These are phyloP conservation scores for Sporothrix inflata DNA, from an alignment of 2,329 filamentous ascomycete species.

Conservation along the genomic window DNA sequence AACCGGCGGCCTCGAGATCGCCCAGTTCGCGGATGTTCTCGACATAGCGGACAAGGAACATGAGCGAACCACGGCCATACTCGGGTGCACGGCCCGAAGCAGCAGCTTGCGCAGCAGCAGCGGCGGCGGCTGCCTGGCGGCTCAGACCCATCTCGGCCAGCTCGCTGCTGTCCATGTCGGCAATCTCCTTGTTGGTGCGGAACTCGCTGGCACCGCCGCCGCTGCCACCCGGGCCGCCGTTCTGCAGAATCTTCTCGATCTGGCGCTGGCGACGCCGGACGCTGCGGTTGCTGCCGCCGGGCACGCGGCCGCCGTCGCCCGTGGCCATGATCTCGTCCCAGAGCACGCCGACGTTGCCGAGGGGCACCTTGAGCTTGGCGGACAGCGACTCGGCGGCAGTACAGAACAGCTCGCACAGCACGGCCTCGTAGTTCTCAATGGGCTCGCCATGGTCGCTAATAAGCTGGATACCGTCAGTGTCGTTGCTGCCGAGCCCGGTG, in stretches of 20 bases:
- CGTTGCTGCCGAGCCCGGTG: conserved; percentile 34
- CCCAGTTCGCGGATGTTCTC: conserved; percentile 61
- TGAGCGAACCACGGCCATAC: conserved; percentile 73
- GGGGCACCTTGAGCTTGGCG: conserved; percentile 62
- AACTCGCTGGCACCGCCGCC: conserved; percentile 33
- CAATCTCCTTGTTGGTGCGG: conserved; percentile 19
- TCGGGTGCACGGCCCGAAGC: conserved; percentile 30
- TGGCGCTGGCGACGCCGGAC: neutral
- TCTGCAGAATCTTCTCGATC: neutral
- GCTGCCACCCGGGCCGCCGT: conserved; percentile 35
- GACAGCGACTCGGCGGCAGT: conserved; percentile 76
- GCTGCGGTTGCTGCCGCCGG: neutral
- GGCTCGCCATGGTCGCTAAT: conserved; percentile 59
- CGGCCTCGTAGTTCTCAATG: conserved; percentile 70
- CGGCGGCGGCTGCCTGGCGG: neutral
- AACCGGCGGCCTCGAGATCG: conserved; percentile 71
- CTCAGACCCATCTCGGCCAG: conserved; percentile 48
- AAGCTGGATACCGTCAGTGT: conserved; percentile 46
- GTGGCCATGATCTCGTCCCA: conserved; percentile 78
- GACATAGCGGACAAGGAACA: conserved; percentile 75
- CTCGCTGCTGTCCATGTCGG: conserved; percentile 37
- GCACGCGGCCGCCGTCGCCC: conserved; percentile 41
- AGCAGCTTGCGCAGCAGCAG: neutral
- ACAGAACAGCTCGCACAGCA: conserved; percentile 84
- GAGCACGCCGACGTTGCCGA: conserved; percentile 68